Conservation (phyloP, 192 early-diverging fungal genomes). For the Backusella morwellensis region DNA sequence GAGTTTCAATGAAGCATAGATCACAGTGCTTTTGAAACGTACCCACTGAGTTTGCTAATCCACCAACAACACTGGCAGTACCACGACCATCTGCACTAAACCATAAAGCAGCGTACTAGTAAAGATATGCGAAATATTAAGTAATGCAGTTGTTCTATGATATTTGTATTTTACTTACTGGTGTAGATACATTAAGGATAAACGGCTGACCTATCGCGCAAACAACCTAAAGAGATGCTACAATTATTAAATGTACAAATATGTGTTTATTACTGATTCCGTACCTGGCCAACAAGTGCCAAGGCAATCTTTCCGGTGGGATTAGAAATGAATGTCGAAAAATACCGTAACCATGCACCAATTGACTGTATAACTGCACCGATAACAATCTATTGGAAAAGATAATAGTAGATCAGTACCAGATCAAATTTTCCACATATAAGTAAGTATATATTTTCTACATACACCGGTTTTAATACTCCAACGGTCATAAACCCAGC, state of each 20-base stretch:
- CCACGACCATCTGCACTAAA: constrained; percentile 48
- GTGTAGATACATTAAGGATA: constrained; percentile 53
- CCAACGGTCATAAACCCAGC: constrained; percentile 42
- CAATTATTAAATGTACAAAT: background rate
- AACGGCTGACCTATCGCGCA: constrained; percentile 52
- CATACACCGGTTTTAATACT: constrained; percentile 40
- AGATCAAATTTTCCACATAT: background rate
- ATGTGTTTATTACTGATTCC: background rate
- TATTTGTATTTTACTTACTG: constrained; percentile 20
- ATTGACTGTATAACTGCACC: constrained; percentile 41
- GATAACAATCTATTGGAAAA: constrained; percentile 30
- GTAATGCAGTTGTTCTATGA: background rate
- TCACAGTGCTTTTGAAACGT: background rate
- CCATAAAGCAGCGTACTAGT: constrained; percentile 54
- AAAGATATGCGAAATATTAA: background rate
- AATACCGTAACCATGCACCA: constrained; percentile 48
- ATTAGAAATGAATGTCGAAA: constrained; percentile 37
- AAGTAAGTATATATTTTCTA: background rate
- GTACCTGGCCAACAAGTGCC: constrained; percentile 48
- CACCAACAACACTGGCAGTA: constrained; percentile 50
- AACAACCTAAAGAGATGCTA: constrained; percentile 27
- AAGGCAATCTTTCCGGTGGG: constrained; percentile 37
- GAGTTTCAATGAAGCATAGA: constrained; percentile 21
- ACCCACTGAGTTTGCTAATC: constrained; percentile 28
- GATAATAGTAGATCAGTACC: background rate